These are phyloP conservation scores for Avena sativa DNA, from an alignment of 176 grass and related monocot genomes.

Conservation along the genomic window DNA sequence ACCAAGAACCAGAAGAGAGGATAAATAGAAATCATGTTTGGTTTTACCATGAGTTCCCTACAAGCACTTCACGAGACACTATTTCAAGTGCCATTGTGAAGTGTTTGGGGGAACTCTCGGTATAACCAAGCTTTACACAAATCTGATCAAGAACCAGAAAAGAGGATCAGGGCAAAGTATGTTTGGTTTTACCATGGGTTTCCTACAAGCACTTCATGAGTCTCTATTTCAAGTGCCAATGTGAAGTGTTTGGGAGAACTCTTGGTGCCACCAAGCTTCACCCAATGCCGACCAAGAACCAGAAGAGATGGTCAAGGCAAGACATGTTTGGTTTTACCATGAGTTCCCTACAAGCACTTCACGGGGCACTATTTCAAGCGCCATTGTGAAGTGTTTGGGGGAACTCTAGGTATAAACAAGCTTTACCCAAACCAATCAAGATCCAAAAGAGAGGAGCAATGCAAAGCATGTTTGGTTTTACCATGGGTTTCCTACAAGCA, in stretches of 20 bases:
- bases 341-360: slow-evolving; percentile 39
- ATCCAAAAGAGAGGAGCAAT: too few species aligned
- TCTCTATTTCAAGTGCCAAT: neutral
- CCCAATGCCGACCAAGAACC: neutral
- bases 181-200: too few species aligned
- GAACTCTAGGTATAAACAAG: slow-evolving; percentile 42
- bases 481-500: too few species aligned
- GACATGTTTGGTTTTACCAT: too few species aligned
- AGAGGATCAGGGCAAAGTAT: too few species aligned
- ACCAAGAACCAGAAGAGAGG: neutral
- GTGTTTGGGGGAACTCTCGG: slow-evolving; percentile 66
- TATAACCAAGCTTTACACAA: slow-evolving; percentile 3
- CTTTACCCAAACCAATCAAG: neutral
- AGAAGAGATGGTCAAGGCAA: neutral
- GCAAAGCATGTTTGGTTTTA: too few species aligned
- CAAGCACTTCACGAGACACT: slow-evolving; percentile 44
- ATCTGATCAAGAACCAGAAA: too few species aligned
- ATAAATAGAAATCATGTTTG: neutral
- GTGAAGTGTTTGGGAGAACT: neutral
- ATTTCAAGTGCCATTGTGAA: slow-evolving; percentile 19
- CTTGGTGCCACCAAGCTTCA: neutral
- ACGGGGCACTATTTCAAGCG: neutral
- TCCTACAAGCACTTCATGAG: too few species aligned
- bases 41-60: slow-evolving; percentile 35
- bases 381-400: slow-evolving; percentile 65